phyloP scores from a whole-genome alignment of 805 yeast genomes.

The Candida pseudofarinosa region DNA sequence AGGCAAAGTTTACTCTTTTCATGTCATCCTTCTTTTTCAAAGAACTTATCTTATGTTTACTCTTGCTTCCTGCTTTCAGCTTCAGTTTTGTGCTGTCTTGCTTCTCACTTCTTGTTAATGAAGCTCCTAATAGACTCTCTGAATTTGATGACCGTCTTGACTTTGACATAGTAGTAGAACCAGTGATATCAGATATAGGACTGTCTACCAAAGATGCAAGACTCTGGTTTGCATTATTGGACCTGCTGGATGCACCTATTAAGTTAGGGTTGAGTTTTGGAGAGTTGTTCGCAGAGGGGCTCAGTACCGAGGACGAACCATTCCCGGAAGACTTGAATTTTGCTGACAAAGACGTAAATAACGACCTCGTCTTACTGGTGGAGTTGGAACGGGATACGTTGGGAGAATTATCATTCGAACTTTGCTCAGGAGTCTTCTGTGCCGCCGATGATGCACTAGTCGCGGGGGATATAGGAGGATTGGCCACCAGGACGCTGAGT shows the following conservation, averaged over 20 bases:
- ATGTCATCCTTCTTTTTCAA: conserved; percentile 30
- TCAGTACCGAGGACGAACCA: conserved; percentile 4
- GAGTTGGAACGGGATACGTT: conserved; percentile 14
- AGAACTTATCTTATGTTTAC: conserved; percentile 1
- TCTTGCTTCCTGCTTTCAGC: neutral
- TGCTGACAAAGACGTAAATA: conserved; percentile 38
- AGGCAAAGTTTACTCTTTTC: conserved; percentile 71
- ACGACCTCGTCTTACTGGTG: conserved; percentile 18
- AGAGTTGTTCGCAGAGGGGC: conserved; percentile 1
- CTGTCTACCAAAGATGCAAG: conserved; percentile 18
- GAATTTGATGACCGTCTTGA: neutral
- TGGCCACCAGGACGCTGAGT: neutral
- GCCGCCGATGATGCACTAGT: conserved; percentile 10
- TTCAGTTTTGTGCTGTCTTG: conserved; percentile 2
- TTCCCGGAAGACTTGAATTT: conserved; percentile 28
- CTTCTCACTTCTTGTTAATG: neutral
- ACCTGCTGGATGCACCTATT: conserved; percentile 3
- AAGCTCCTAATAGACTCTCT: neutral
- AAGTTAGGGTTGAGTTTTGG: conserved; percentile 12
- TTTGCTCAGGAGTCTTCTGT: neutral
- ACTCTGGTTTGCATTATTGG: conserved; percentile 13
- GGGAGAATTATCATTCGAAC: conserved; percentile 7
- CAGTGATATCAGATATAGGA: conserved; percentile 22
- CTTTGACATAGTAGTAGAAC: conserved; percentile 2
- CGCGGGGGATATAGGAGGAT: conserved; percentile 12